Conservation (phyloP, 1,139 yeast genomes). For the Pichia sp. region DNA sequence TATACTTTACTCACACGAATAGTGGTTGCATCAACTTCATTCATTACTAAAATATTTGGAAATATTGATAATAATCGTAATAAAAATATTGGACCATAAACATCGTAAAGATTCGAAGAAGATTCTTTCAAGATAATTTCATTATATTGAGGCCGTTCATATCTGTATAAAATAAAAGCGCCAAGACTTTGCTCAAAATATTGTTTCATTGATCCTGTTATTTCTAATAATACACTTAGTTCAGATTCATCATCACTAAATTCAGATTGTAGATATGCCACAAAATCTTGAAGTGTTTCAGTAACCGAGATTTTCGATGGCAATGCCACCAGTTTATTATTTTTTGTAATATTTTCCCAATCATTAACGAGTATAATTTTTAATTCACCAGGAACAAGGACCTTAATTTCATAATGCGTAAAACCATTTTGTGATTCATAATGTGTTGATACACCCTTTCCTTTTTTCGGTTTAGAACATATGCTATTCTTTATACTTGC, state of each 20-base stretch:
- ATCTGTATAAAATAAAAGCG: constrained; percentile 67
- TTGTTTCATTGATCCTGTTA: constrained; percentile 58
- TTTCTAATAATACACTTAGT: constrained; percentile 57
- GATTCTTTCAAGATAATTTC: constrained; percentile 32
- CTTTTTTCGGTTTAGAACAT: too few relatives aligned
- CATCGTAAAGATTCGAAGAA: constrained; percentile 30
- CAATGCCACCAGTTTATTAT: constrained; percentile 57
- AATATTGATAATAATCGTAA: constrained; percentile 66
- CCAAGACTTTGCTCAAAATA: constrained; percentile 78
- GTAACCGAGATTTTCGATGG: constrained; percentile 52
- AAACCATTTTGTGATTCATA: constrained; percentile 15
- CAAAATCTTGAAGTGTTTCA: constrained; percentile 46
- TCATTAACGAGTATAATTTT: constrained; percentile 78
- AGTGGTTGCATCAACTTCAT: constrained; percentile 77
- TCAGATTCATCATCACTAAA: constrained; percentile 32
- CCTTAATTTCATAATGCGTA: constrained; percentile 21
- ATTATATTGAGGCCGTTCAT: constrained; percentile 77
- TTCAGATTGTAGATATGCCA: constrained; percentile 15
- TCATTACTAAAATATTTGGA: constrained; percentile 73
- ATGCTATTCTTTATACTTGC: background rate
- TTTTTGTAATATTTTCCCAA: constrained; percentile 87
- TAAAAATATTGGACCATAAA: constrained; percentile 54
- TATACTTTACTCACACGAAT: constrained; percentile 50
- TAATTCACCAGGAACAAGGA: constrained; percentile 57
- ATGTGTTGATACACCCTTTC: too few relatives aligned